These are phyloP conservation scores for Thelonectria blattea DNA, from an alignment of 2,329 filamentous ascomycete genomes.

Conservation along the genomic window DNA sequence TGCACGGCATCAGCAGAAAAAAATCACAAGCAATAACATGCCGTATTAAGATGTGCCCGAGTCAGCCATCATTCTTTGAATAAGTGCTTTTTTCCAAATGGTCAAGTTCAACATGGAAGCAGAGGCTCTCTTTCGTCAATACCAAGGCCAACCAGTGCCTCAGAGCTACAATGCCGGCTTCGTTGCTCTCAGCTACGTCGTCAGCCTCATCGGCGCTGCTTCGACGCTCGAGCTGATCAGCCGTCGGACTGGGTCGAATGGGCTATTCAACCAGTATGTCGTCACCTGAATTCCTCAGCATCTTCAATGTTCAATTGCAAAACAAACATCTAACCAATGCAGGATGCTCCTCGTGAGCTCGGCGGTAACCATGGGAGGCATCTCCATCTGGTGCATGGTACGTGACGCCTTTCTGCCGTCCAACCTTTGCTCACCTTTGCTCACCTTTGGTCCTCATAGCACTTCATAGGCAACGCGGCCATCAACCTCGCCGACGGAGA, in stretches of 20 bases:
- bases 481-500: conserved; percentile 72
- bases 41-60: not conserved
- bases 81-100: not conserved
- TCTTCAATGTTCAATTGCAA: too few relatives aligned
- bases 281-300: not conserved
- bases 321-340: conserved; percentile 1
- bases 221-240: conserved; percentile 85
- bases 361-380: conserved; percentile 74
- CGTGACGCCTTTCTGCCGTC: conserved; percentile 20
- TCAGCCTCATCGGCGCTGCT: conserved; percentile 77
- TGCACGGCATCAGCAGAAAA: not conserved
- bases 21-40: not conserved
- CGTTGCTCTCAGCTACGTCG: conserved; percentile 74
- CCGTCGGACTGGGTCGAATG: conserved; percentile 71
- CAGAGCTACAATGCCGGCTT: conserved; percentile 63
- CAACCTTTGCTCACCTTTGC: conserved; percentile 7
- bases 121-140: conserved; percentile 46
- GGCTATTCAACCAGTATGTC: conserved; percentile 71
- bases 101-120: conserved; percentile 27
- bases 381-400: conserved; percentile 76
- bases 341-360: conserved; percentile 69
- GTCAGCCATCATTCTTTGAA: not conserved
- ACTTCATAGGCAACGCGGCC: conserved; percentile 77
- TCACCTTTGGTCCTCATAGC: conserved; percentile 18
- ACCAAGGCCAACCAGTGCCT: conserved; percentile 54